Conservation (phyloP, 176 grass and related monocot species). For the Ensete ventricosum region DNA sequence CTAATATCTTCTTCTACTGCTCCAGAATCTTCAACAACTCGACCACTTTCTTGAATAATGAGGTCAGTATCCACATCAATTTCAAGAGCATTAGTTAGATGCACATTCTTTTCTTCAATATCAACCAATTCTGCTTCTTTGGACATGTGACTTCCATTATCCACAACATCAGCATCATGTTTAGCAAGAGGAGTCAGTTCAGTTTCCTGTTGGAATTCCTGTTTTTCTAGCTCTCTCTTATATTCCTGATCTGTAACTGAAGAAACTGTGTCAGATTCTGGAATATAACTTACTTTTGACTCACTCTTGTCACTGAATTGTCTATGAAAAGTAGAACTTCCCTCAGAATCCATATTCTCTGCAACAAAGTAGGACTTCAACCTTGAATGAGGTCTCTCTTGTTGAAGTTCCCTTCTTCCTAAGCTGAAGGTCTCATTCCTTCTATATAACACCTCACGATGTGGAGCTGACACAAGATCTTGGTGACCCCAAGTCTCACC, state of each 20-base stretch:
- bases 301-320: constrained; percentile 21
- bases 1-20: neutral
- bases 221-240: neutral
- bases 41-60: neutral
- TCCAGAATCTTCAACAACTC: neutral
- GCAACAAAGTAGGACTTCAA: constrained; percentile 59
- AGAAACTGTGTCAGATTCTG: constrained; percentile 5
- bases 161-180: neutral
- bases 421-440: constrained; percentile 17
- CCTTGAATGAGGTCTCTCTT: constrained; percentile 27
- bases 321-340: constrained; percentile 10
- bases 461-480: constrained; percentile 4
- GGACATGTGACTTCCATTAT: neutral
- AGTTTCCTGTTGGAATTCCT: neutral
- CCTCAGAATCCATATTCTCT: neutral
- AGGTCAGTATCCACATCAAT: neutral
- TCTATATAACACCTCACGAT: constrained; percentile 9
- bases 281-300: constrained; percentile 8
- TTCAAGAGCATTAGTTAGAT: neutral
- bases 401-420: constrained; percentile 1
- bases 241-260: constrained; percentile 12
- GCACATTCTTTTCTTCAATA: neutral
- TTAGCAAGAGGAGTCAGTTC: neutral
- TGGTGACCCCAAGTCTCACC: constrained; percentile 38
- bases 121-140: neutral